Conservation (phyloP, 805 yeast species). For the Candida sakaeoensis region DNA sequence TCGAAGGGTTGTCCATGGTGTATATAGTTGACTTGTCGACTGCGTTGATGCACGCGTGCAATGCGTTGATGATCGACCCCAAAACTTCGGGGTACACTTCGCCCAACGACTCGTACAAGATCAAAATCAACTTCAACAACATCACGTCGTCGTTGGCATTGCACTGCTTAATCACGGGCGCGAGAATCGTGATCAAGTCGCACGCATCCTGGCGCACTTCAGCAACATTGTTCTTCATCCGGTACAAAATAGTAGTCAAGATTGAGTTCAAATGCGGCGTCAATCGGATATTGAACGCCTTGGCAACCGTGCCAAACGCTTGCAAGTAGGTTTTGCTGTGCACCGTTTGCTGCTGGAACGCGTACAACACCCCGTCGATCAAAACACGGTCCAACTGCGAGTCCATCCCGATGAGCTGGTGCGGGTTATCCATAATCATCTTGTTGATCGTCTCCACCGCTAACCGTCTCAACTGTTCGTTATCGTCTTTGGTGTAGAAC, state of each 20-base stretch:
- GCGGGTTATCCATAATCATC: slow-evolving; percentile 40
- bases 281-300: slow-evolving; percentile 58
- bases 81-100: slow-evolving; percentile 93
- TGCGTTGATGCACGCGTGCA: slow-evolving; percentile 57
- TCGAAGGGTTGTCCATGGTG: slow-evolving; percentile 57
- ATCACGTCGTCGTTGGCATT: slow-evolving; percentile 58
- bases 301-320: slow-evolving; percentile 62
- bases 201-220: slow-evolving; percentile 82
- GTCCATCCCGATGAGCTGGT: slow-evolving; percentile 49
- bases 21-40: slow-evolving; percentile 59
- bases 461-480: slow-evolving; percentile 78
- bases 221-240: slow-evolving; percentile 67
- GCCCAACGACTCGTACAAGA: slow-evolving; percentile 86
- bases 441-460: slow-evolving; percentile 66
- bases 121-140: slow-evolving; percentile 64
- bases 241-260: slow-evolving; percentile 65
- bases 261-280: slow-evolving; percentile 72
- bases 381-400: slow-evolving; percentile 60
- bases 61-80: slow-evolving; percentile 76
- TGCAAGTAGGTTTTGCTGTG: slow-evolving; percentile 54
- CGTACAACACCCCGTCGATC: slow-evolving; percentile 75
- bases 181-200: slow-evolving; percentile 62
- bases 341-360: slow-evolving; percentile 73
- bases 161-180: slow-evolving; percentile 64
- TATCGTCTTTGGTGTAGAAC: slow-evolving; percentile 67